Base-by-base conservation (phyloP, 106 monocot species). In the Gastrodia elata region DNA sequence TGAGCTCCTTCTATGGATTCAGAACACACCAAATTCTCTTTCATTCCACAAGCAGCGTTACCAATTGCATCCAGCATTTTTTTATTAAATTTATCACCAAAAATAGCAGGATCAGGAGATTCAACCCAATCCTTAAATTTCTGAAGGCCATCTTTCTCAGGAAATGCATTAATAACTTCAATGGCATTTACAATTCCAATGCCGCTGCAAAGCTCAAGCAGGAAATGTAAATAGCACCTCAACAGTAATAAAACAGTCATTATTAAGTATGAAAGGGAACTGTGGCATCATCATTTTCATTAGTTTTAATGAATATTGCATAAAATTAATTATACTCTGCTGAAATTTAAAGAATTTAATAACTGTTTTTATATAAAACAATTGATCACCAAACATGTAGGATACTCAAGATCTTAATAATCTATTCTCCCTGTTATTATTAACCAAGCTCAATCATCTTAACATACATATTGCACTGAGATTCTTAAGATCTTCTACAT, bases 121-220 rank as follows among this genome's bases (percentile, higher is more conserved):
- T 90, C 90, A 78, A 97, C 58, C 96, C 96, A 97, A 65, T 97
- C 88, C 74, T 82, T 82, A 55, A 97, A 97, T 68, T 88, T 86
- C 20, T 84, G 49, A 55, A 97, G 81, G 10, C 96, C 96, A 78
- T 97, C 84, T 84, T 88, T 84, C 71, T 93, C 96, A 26, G 96
- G 90, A 83, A 92, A 97, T 71, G 90, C 96, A 77, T 84, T 86
- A 58, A 92, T 75, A 83, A 92, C 86, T 83, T 97, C 96, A 79
- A 97, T 97, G 34, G 96, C 92, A 88, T 97, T 97, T 25, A 97
- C 96, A 79, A 97, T 97, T 40, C 96, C 96, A 80, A 97, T 93
- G 28, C 96, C 96, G 82, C 96, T 97, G 80, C 79, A 85, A 9
- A 42, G 77, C 24, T 37, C 74, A 64, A 49, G 33, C 43, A 35